Evolutionary conservation across 139 green algal genomes (phyloP).

Genomic region (Diplosphaera chodatii): DNA sequence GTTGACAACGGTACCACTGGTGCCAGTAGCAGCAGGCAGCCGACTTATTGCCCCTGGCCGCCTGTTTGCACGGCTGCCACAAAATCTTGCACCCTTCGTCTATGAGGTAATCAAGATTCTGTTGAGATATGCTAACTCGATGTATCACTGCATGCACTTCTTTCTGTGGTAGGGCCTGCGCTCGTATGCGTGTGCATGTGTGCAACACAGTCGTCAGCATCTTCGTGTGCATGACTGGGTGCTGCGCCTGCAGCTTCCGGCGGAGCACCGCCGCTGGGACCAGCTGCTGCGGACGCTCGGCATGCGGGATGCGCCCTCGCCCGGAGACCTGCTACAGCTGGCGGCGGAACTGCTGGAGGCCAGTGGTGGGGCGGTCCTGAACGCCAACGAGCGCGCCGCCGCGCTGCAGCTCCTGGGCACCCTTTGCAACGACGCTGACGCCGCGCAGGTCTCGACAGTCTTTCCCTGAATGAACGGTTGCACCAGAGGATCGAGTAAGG

Average conservation of each 20-base stretch:
- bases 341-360: constrained; percentile 12
- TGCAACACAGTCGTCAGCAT: no score
- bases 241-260: not conserved
- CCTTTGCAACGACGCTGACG: constrained; percentile 10
- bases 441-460: constrained; percentile 4
- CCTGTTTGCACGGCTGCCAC: constrained; percentile 44
- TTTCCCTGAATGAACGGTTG: no score
- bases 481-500: no score
- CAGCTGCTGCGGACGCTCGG: not conserved
- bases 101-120: constrained; percentile 63
- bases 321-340: constrained; percentile 10
- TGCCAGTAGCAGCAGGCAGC: constrained; percentile 56
- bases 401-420: constrained; percentile 37
- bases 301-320: constrained; percentile 14
- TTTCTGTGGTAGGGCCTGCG: no score
- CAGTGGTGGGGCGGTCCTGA: constrained; percentile 22
- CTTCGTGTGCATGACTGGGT: no score
- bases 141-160: no score
- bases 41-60: constrained; percentile 35
- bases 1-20: constrained; percentile 29
- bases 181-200: no score
- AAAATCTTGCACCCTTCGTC: constrained; percentile 55
- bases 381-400: constrained; percentile 44
- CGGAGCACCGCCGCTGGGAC: not conserved
- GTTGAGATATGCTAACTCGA: no score